These are phyloP conservation scores for Wickerhamiella domercqiae DNA, from an alignment of 805 yeast genomes.

Conservation along the genomic window DNA sequence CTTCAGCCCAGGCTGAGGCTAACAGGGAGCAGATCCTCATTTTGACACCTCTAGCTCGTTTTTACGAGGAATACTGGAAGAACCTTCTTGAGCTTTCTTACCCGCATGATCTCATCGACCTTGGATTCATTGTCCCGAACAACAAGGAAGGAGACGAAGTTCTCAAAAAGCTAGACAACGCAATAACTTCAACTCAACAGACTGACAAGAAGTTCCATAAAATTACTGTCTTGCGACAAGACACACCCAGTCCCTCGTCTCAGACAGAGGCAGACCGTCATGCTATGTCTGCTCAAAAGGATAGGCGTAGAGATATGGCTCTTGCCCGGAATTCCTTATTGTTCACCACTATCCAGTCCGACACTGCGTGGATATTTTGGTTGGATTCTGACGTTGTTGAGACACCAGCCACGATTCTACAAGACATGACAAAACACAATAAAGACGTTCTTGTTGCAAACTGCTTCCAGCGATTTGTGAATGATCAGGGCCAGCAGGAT, in stretches of 20 bases:
- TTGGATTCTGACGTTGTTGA: slow-evolving; percentile 89
- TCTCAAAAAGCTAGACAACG: slow-evolving; percentile 52
- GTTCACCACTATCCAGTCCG: slow-evolving; percentile 76
- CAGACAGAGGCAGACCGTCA: slow-evolving; percentile 84
- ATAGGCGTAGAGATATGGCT: slow-evolving; percentile 83
- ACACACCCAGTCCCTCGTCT: slow-evolving; percentile 51
- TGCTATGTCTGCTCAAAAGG: slow-evolving; percentile 71
- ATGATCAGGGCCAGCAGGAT: slow-evolving; percentile 39
- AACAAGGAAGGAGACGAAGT: slow-evolving; percentile 69
- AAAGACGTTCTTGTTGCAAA: slow-evolving; percentile 84
- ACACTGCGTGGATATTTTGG: slow-evolving; percentile 94
- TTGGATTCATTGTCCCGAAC: slow-evolving; percentile 87
- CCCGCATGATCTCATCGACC: slow-evolving; percentile 70
- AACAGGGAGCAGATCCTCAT: slow-evolving; percentile 74
- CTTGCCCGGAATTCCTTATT: slow-evolving; percentile 83
- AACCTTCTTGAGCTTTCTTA: slow-evolving; percentile 61
- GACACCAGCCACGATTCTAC: slow-evolving; percentile 66
- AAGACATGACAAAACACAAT: slow-evolving; percentile 74
- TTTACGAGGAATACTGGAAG: slow-evolving; percentile 76
- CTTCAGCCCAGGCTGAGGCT: slow-evolving; percentile 54
- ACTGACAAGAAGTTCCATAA: slow-evolving; percentile 58
- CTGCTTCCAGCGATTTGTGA: slow-evolving; percentile 76
- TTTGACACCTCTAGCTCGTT: slow-evolving; percentile 79
- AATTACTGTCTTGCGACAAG: slow-evolving; percentile 83
- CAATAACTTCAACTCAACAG: slow-evolving; percentile 52